Conservation (phyloP, 169 alveolate genomes). For the Plasmodium malariae region DNA sequence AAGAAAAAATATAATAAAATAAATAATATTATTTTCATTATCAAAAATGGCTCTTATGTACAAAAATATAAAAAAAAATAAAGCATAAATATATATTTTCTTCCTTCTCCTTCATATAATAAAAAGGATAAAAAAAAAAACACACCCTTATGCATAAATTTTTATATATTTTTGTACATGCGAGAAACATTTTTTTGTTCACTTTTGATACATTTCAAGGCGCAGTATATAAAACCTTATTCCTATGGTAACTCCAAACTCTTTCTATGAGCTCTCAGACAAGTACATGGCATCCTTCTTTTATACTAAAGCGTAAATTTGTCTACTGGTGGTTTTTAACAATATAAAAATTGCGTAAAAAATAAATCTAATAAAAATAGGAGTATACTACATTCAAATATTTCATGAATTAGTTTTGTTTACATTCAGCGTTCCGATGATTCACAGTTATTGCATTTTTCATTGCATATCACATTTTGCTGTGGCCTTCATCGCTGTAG, state of each 20-base stretch:
- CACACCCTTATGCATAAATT: too few relatives aligned
- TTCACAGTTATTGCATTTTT: conserved; percentile 64
- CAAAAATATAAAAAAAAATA: too few relatives aligned
- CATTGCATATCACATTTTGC: conserved; percentile 75
- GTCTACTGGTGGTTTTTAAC: background rate
- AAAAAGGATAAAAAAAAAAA: too few relatives aligned
- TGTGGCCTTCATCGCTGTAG: conserved; percentile 78
- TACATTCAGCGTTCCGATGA: conserved; percentile 77
- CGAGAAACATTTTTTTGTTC: too few relatives aligned
- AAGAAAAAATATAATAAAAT: too few relatives aligned
- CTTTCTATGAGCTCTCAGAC: background rate
- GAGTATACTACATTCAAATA: background rate
- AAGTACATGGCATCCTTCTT: background rate
- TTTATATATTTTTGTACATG: too few relatives aligned
- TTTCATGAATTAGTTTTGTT: background rate
- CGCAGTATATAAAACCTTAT: background rate
- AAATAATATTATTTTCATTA: too few relatives aligned
- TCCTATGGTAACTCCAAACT: background rate
- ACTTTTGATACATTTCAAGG: too few relatives aligned
- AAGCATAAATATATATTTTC: too few relatives aligned
- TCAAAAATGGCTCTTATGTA: too few relatives aligned
- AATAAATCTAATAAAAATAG: background rate
- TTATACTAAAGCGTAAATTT: background rate
- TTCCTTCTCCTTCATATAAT: too few relatives aligned
- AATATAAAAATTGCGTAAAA: too few relatives aligned